Base-by-base conservation (phyloP, 192 early-diverging fungal species). In the Entomortierella chlamydospora region DNA sequence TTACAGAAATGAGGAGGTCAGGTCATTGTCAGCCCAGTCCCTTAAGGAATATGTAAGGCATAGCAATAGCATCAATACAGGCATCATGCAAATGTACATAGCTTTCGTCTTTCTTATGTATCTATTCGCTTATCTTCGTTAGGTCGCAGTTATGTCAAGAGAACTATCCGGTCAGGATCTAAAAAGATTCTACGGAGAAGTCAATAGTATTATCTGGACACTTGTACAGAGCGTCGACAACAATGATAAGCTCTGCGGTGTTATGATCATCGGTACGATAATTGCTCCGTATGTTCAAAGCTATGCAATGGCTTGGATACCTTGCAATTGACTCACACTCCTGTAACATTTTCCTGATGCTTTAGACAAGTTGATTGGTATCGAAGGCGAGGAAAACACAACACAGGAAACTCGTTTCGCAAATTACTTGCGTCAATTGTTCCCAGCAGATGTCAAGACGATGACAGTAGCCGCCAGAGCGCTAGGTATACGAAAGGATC, bases 181-280 rank as follows among this genome's bases (percentile, higher is more conserved):
- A 47, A 88, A 89, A 41, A 89, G 90, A 70, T 93, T 96, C 68
- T 89, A 90, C 50, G 91, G 88, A 63, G 93, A 96, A 42, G 86
- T 96, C 54, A 93, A 95, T 80, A 84, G 89, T 57, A 84, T 90
- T 13, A 93, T 96, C 47, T 95, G 93, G 83, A 91, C 94, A 70
- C 83, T 94, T 3, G 89, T 95, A 28, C 90, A 94, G 64, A 88
- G 88, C 59, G 86, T 79, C 25, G 93, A 95, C 57, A 90, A 86
- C 64, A 82, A 87, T 49, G 92, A 95, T 72, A 95, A 94, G 72
- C 84, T 95, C 23, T 92, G 91, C 23, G 94, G 92, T 30, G 91
- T 96, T 58, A 71, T 92, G 31, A 92, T 92, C 34, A 94, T 96
- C 58, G 94, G 92, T 94, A 84, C 22, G 9, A 47, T 2, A 47